Base-by-base conservation (phyloP, 345 rosid genomes). In the Eucalyptus grandis region DNA sequence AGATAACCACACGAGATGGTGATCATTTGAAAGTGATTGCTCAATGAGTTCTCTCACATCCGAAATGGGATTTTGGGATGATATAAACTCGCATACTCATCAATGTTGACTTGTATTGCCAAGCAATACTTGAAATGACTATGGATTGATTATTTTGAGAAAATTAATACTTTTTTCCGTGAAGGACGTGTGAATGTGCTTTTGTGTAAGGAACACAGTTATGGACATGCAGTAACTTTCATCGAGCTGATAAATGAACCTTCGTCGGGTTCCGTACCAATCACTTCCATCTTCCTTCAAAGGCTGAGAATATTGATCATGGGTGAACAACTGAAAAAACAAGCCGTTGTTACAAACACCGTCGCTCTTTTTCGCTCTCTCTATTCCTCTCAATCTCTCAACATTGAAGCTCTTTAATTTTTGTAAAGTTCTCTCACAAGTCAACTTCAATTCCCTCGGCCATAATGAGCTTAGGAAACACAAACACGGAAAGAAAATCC, bases 231-330 rank as follows among this genome's bases (percentile, higher is more conserved):
- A 50, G 53, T 50, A 50, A 50, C 0, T 50, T 50, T 50, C 8
- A 50, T 50, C 8, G 1, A 50, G 2, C 1, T 15, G 8, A 50
- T 50, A 50, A 50, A 50, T 15, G 19, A 50, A 50, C 2, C 26
- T 56, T 24, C 14, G 1, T 5, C 30, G 7, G 1, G 3, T 56
- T 24, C 67, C 1, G 0, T 3, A 27, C 8, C 4, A 26, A 30
- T 60, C 31, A 17, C 31, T 26, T 60, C 1, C 8, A 60, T 60
- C 67, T 60, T 60, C 31, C 67, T 60, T 60, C 16, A 4, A 27
- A 60, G 67, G 31, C 31, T 6, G 8, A 60, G 67, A 60, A 27
- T 60, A 27, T 3, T 60, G 0, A 60, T 27, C 67, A 60, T 27
- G 67, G 67, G 6, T 60, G 31, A 60, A 60, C 67, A 60, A 60